Percentiles rank a stretch among this genome's conserved stretches.
Conservation (phyloP, 106 monocot species). For the Dioscorea zingiberensis region DNA sequence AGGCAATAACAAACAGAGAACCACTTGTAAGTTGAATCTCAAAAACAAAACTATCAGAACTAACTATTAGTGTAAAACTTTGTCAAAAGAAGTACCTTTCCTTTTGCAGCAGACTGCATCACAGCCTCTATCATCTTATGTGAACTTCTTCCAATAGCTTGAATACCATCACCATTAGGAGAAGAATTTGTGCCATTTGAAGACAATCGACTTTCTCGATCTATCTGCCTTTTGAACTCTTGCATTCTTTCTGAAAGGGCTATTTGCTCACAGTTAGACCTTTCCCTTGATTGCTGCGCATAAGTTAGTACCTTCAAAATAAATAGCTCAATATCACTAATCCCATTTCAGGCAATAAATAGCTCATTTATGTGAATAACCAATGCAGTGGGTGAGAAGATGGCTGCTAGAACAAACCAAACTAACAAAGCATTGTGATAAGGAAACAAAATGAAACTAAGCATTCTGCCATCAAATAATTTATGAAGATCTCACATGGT, state of each 20-base stretch:
- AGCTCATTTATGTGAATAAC: background rate
- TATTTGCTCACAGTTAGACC: slow-evolving; percentile 89
- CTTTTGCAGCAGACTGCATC: slow-evolving; percentile 83
- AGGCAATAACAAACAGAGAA: no score
- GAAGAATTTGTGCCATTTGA: slow-evolving; percentile 59
- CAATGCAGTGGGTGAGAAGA: background rate
- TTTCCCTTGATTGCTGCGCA: slow-evolving; percentile 98
- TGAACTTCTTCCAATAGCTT: slow-evolving; percentile 97
- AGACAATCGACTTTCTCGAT: slow-evolving; percentile 68
- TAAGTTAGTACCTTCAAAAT: slow-evolving; percentile 80
- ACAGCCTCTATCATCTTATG: slow-evolving; percentile 99
- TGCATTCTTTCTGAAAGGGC: slow-evolving; percentile 93
- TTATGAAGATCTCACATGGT: no score
- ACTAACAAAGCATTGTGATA: no score
- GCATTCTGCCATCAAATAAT: no score
- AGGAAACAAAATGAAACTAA: no score
- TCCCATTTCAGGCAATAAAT: slow-evolving; percentile 2
- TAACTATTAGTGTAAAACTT: no score
- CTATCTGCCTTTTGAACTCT: slow-evolving; percentile 95
- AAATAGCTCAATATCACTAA: slow-evolving; percentile 7
- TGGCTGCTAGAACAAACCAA: no score
- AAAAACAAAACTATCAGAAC: no score
- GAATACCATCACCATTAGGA: slow-evolving; percentile 96
- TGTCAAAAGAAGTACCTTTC: slow-evolving; percentile 53
- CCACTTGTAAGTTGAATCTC: no score